These are phyloP conservation scores for Pseudogymnoascus sp. DNA, from an alignment of 2,329 filamentous ascomycete species.

Conservation along the genomic window DNA sequence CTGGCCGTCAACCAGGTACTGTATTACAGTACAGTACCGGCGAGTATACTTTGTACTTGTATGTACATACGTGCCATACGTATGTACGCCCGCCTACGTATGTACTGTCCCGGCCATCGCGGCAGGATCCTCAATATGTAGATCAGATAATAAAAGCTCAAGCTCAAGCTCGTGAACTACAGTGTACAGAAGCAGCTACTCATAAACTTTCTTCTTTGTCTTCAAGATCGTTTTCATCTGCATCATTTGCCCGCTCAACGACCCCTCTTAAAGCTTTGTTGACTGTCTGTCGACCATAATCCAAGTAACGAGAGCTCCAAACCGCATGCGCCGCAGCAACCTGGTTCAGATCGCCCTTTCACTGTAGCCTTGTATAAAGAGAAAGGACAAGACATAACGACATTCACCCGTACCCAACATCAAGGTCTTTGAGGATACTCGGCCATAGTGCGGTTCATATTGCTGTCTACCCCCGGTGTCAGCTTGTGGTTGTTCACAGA, in stretches of 20 bases:
- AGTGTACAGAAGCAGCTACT: background rate
- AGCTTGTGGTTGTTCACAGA: slow-evolving; percentile 2
- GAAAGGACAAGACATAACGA: background rate
- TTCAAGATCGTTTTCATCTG: background rate
- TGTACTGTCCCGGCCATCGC: background rate
- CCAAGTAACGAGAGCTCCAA: background rate
- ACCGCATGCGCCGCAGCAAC: background rate
- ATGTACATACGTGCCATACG: background rate
- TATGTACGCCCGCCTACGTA: background rate
- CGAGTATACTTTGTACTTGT: background rate
- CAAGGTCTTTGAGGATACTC: background rate
- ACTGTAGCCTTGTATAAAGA: background rate
- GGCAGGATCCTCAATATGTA: background rate
- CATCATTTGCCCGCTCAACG: background rate
- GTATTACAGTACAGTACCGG: background rate
- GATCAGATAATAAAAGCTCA: background rate
- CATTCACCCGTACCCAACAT: background rate
- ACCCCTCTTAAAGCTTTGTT: background rate
- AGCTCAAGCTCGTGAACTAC: background rate
- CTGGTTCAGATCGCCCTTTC: background rate
- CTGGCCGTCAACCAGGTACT: background rate
- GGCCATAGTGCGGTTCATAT: background rate
- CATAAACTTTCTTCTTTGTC: background rate
- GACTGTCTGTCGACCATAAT: background rate
- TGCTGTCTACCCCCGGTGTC: background rate